Conservation (phyloP, 345 rosid species). For the Cochlearia excelsa region DNA sequence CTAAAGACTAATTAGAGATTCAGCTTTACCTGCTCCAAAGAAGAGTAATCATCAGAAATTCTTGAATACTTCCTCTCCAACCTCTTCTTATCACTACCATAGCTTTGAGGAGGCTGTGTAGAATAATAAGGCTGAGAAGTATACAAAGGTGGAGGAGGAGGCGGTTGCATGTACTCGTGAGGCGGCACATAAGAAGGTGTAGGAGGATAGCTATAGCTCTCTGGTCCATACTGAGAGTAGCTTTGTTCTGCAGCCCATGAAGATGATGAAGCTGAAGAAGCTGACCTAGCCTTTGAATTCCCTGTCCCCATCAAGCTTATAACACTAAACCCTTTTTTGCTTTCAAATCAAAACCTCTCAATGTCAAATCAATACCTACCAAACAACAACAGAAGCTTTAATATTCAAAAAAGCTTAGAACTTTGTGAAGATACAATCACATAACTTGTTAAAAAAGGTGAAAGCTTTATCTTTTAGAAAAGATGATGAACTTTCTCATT, state of each 20-base stretch:
- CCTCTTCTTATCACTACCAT: slow-evolving; percentile 37
- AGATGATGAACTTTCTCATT: slow-evolving; percentile 14
- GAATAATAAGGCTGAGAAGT: slow-evolving; percentile 36
- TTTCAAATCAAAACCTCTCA: slow-evolving; percentile 8
- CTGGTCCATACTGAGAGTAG: slow-evolving; percentile 47
- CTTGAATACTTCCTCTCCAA: slow-evolving; percentile 69
- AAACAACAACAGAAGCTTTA: background rate
- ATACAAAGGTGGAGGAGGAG: slow-evolving; percentile 34
- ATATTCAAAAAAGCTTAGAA: slow-evolving; percentile 11
- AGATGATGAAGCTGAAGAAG: slow-evolving; percentile 38
- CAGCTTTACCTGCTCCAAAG: slow-evolving; percentile 65
- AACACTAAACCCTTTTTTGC: background rate
- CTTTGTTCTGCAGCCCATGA: slow-evolving; percentile 46
- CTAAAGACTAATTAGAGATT: background rate
- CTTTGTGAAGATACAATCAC: slow-evolving; percentile 10
- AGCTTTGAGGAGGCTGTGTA: slow-evolving; percentile 37
- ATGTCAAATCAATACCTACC: slow-evolving; percentile 15
- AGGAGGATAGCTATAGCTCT: slow-evolving; percentile 41
- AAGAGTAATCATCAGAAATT: slow-evolving; percentile 70
- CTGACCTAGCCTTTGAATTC: slow-evolving; percentile 43
- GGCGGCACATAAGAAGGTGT: slow-evolving; percentile 29
- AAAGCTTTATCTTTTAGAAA: slow-evolving; percentile 4
- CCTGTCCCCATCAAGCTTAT: slow-evolving; percentile 56
- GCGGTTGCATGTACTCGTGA: slow-evolving; percentile 14
- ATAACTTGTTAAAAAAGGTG: background rate